Evolutionary conservation across 495 filamentous ascomycete species (phyloP), one percentile per base, ranked within the genome.

Genomic region (Barbatosphaeria neglecta): DNA sequence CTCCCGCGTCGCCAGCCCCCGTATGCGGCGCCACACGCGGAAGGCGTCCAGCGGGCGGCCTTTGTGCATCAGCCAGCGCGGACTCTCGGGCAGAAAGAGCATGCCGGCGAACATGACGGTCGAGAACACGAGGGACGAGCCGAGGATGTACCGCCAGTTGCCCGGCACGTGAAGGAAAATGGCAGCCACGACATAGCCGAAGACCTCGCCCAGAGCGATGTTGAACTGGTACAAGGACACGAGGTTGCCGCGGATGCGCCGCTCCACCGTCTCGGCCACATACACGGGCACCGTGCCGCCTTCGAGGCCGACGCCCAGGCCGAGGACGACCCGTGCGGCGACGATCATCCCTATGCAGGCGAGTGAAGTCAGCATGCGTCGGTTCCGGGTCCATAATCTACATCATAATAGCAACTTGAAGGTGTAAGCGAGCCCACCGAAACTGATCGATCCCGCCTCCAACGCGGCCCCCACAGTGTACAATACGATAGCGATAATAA

Each of bases 91-190:
- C 47, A 78, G 68, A 60, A 77, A 78, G n/a, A 77, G 49, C 72
- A 79, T 77, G 43, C 75, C 76, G 10, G 69, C 60, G 8, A 74
- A 50, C 59, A 79, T 72, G 55, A 81, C 76, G 24, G 76, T 80
- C 2, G 75, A 78, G 58, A 81, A 81, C 45, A 81, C 53, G n/a
- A 81, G 62, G 0, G 77, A 80, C 2, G 74, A 77, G 6, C 78
- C 78, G n/a, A 81, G 70, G 46, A 81, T 81, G 50, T 75, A 82
- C 22, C 78, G 68, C 78, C 78, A 82, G 64, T 75, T 78, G 44
- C 77, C 77, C 35, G 51, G 49, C 44, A 82, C 75, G 33, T 65
- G 62, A 48, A 80, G 60, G 53, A 81, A 81, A 24, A 82, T 80
- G 40, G 76, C 78, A 0, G 75, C 76, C 11, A 80, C 70, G 13